phyloP scores from a whole-genome alignment of 352 stramenopile genomes.

The Pythium aristosporum region DNA sequence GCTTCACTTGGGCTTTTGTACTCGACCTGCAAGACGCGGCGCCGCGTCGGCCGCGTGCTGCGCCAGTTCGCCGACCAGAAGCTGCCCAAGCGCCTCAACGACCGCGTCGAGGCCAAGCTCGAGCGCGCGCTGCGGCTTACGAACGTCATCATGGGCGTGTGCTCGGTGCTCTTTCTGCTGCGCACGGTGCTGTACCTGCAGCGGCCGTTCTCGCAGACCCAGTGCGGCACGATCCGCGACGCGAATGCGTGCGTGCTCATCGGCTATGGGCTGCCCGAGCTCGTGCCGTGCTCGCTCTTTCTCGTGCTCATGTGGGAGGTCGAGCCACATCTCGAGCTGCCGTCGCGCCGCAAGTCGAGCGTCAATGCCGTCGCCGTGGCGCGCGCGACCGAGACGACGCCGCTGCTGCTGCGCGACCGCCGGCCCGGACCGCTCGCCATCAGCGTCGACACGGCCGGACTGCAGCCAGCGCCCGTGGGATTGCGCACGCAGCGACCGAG shows the following conservation, averaged over 20 bases:
- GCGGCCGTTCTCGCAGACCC: slow-evolving; percentile 69
- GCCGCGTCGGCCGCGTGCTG: slow-evolving; percentile 67
- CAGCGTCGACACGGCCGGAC: slow-evolving; percentile 3
- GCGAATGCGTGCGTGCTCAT: slow-evolving; percentile 67
- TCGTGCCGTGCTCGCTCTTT: slow-evolving; percentile 74
- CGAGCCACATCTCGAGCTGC: slow-evolving; percentile 68
- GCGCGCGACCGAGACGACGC: slow-evolving; percentile 41
- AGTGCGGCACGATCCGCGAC: slow-evolving; percentile 62
- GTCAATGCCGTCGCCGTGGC: slow-evolving; percentile 30
- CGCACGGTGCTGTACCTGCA: slow-evolving; percentile 83
- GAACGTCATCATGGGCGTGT: slow-evolving; percentile 68
- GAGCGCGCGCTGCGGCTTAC: slow-evolving; percentile 73
- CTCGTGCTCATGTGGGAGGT: slow-evolving; percentile 87
- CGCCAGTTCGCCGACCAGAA: slow-evolving; percentile 41
- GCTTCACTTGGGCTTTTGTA: slow-evolving; percentile 72
- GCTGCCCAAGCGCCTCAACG: slow-evolving; percentile 45
- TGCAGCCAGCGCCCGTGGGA: neutral
- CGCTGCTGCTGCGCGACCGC: slow-evolving; percentile 40
- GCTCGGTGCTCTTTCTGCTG: slow-evolving; percentile 61
- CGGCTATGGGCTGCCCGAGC: slow-evolving; percentile 69
- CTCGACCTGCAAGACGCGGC: slow-evolving; percentile 72
- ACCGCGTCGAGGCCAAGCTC: slow-evolving; percentile 67
- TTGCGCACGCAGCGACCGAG: slow-evolving; percentile 39
- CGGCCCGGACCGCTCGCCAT: neutral
- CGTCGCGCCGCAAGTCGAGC: slow-evolving; percentile 50